Evolutionary conservation across 1,139 yeast species (phyloP).

Genomic region (Taphrina wiesneri): DNA sequence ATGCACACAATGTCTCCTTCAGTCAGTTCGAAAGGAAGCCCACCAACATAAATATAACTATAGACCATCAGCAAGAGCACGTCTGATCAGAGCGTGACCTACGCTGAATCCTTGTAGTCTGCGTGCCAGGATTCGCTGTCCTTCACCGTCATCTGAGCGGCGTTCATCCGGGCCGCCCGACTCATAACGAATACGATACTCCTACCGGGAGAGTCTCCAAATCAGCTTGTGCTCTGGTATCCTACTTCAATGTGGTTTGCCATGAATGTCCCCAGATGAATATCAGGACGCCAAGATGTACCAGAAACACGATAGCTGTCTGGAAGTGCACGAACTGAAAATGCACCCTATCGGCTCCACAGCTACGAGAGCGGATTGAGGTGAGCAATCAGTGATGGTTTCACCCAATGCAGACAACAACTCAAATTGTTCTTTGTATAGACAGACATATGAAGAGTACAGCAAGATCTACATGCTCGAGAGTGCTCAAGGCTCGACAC

Average conservation of each 20-base stretch:
- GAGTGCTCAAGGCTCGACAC: background rate
- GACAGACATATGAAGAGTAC: background rate
- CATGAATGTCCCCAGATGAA: too few species aligned
- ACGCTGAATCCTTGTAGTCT: slow-evolving; percentile 71
- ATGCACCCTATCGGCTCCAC: background rate
- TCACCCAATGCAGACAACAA: background rate
- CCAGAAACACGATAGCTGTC: too few species aligned
- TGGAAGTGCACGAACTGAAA: too few species aligned
- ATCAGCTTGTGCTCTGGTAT: too few species aligned
- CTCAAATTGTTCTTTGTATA: background rate
- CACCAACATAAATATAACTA: slow-evolving; percentile 55
- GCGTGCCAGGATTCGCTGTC: slow-evolving; percentile 37
- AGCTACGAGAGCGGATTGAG: background rate
- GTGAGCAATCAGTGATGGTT: background rate
- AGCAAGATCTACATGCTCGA: background rate
- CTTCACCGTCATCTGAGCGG: slow-evolving; percentile 31
- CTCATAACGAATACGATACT: background rate
- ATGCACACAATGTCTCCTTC: slow-evolving; percentile 75
- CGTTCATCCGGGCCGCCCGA: slow-evolving; percentile 29
- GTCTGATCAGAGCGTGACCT: background rate
- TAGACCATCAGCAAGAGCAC: background rate
- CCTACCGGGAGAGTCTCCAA: too few species aligned
- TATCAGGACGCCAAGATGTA: too few species aligned
- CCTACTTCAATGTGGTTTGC: too few species aligned
- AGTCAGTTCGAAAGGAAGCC: slow-evolving; percentile 62